phyloP scores from a whole-genome alignment of 169 alveolate species.

The Eimeria praecox region DNA sequence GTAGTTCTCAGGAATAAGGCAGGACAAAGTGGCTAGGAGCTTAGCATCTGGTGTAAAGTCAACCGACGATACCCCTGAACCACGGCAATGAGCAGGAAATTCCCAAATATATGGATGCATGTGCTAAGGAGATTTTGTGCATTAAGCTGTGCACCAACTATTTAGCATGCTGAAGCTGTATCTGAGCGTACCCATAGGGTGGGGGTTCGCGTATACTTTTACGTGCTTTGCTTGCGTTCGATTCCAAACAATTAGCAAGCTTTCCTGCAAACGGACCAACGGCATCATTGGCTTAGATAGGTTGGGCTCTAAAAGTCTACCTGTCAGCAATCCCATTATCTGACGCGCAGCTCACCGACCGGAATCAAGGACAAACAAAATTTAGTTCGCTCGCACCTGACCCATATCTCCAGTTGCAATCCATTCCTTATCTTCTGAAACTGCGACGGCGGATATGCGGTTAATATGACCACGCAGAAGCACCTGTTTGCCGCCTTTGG shows the following conservation, averaged over 20 bases:
- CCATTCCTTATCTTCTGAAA: constrained; percentile 79
- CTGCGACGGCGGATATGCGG: constrained; percentile 76
- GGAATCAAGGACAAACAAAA: not conserved
- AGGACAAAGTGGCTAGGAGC: constrained; percentile 78
- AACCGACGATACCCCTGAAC: constrained; percentile 85
- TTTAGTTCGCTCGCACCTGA: constrained; percentile 1
- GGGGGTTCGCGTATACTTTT: constrained; percentile 91
- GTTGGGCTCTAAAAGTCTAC: not conserved
- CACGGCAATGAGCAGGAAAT: not conserved
- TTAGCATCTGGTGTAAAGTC: constrained; percentile 85
- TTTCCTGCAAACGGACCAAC: constrained; percentile 85
- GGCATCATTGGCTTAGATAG: not conserved
- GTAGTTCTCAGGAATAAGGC: constrained; percentile 37
- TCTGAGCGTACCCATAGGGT: constrained; percentile 84
- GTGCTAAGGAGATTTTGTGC: not conserved
- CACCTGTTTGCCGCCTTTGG: constrained; percentile 73
- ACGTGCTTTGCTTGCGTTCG: constrained; percentile 91
- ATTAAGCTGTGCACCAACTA: not conserved
- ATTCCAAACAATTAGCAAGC: constrained; percentile 94
- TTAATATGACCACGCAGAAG: constrained; percentile 86
- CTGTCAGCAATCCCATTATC: not conserved
- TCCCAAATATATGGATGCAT: not conserved
- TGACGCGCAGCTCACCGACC: not conserved
- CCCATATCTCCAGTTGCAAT: constrained; percentile 83
- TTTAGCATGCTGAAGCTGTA: not conserved